A percentile compares a stretch with the other conserved stretches of the same genome.
Evolutionary conservation across 768 basidiomycete species (phyloP).

Genomic region (Fistulinella prunicolor): DNA sequence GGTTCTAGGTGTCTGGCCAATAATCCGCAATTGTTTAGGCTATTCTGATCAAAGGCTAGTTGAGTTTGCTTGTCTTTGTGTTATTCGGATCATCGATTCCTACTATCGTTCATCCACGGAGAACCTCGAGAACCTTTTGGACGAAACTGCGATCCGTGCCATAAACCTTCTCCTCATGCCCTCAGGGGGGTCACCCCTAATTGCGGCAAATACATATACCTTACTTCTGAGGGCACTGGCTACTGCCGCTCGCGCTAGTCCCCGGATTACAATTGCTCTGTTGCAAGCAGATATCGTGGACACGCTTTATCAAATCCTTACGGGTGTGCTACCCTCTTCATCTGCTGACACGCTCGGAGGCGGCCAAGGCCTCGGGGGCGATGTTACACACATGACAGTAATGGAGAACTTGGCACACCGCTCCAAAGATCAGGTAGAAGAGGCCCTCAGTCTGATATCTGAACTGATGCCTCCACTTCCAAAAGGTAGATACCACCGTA

Average conservation of each 20-base stretch:
- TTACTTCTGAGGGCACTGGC: constrained; percentile 82
- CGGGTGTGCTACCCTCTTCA: constrained; percentile 83
- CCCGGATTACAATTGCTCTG: constrained; percentile 81
- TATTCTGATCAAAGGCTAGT: constrained; percentile 97
- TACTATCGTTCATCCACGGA: constrained; percentile 84
- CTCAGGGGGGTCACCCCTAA: constrained; percentile 80
- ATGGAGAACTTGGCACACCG: constrained; percentile 97
- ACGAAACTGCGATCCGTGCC: constrained; percentile 73
- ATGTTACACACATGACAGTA: constrained; percentile 93
- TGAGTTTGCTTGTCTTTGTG: constrained; percentile 91
- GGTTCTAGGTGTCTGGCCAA: constrained; percentile 88
- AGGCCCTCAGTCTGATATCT: constrained; percentile 82
- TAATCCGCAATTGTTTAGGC: constrained; percentile 85
- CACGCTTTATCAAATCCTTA: constrained; percentile 92
- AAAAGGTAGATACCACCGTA: constrained; percentile 58
- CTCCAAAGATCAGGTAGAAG: constrained; percentile 96
- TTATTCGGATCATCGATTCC: constrained; percentile 91
- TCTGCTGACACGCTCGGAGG: constrained; percentile 49
- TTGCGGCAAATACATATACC: constrained; percentile 86
- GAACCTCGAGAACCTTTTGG: constrained; percentile 83
- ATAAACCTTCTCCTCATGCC: constrained; percentile 84
- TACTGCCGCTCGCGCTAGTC: constrained; percentile 82
- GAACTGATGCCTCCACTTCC: constrained; percentile 93
- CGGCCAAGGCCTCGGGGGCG: constrained; percentile 79
- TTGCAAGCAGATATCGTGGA: constrained; percentile 92